phyloP scores from a whole-genome alignment of 1,139 yeast species.

The Suhomyces chickasaworum region DNA sequence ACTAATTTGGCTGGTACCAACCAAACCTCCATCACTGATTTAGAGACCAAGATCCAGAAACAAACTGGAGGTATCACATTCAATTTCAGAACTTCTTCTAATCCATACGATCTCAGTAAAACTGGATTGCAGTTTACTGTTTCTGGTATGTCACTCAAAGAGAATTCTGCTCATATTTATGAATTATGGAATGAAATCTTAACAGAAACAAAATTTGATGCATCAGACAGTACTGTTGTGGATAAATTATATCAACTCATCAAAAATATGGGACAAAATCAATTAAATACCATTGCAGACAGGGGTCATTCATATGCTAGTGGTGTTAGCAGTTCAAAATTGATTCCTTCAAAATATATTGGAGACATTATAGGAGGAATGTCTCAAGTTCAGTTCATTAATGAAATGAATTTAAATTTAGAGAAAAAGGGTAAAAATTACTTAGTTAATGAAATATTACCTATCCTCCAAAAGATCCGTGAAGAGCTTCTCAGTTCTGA shows the following conservation, averaged over 20 bases:
- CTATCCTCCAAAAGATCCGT: slow-evolving; percentile 61
- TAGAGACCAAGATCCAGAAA: slow-evolving; percentile 82
- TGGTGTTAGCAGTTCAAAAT: slow-evolving; percentile 62
- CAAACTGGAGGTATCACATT: slow-evolving; percentile 84
- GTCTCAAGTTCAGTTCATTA: slow-evolving; percentile 71
- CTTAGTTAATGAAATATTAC: slow-evolving; percentile 57
- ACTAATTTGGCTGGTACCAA: slow-evolving; percentile 82
- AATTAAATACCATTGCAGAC: slow-evolving; percentile 77
- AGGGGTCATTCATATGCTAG: slow-evolving; percentile 87
- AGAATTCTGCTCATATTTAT: slow-evolving; percentile 62
- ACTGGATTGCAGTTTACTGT: slow-evolving; percentile 53
- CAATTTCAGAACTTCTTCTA: slow-evolving; percentile 55
- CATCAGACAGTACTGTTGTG: slow-evolving; percentile 48
- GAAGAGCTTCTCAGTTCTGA: slow-evolving; percentile 39
- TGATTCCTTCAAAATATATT: slow-evolving; percentile 62
- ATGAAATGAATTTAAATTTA: slow-evolving; percentile 55
- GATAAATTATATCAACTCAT: slow-evolving; percentile 75
- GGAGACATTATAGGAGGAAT: slow-evolving; percentile 71
- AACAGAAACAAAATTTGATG: slow-evolving; percentile 62
- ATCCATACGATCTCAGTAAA: slow-evolving; percentile 51
- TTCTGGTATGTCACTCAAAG: slow-evolving; percentile 71
- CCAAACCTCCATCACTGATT: slow-evolving; percentile 66
- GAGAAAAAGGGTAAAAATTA: slow-evolving; percentile 55
- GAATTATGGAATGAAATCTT: slow-evolving; percentile 70
- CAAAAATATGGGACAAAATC: slow-evolving; percentile 75